Base-by-base conservation (phyloP, 2,329 filamentous ascomycete genomes). In the Ophiocordyceps sinensis region DNA sequence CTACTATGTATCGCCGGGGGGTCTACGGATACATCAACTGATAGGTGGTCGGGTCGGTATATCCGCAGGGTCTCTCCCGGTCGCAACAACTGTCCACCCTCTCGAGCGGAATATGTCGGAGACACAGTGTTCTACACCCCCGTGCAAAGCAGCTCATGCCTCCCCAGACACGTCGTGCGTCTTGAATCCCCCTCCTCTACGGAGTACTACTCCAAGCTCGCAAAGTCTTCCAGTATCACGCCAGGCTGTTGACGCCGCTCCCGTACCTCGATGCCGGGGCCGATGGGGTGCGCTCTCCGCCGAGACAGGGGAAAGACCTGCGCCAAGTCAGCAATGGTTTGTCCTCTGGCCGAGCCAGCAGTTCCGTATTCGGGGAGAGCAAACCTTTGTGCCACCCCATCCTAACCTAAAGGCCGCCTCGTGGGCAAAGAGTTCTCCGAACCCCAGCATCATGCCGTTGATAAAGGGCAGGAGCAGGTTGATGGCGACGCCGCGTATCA, bases 371-470 rank as follows among this genome's bases (percentile, higher is more conserved):
- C 12, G 29, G 29, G 5, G 12, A 31, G 29, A 14, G 21, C 74
- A 37, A 71, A 95, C 91, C 77, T 91, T 94, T 45, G 91, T 96
- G 41, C 82, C 82, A 48, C 83, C 80, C 91, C 91, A 98, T 45
- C 91, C 91, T 51, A 96, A 67, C 54, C 89, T 71, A 57, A 89
- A 98, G 2, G 91, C 91, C 39, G 85, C 82, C 66, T 98, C 91
- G 57, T 98, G 91, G 41, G 91, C 91, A 61, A 98, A 89, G 40
- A 98, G 66, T 66, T 98, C 91, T 51, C 91, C 91, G 56, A 98
- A 95, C 2, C 91, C 91, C 54, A 98, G 66, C 91, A 98, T 98
- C 70, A 98, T 75, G 37, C 91, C 91, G 64, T 98, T 98, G 56
- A 98, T 77, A 55, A 98, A 98, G 0, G 91, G 91, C 17, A 98